Evolutionary conservation across 192 early-diverging fungal genomes (phyloP), one percentile per base, ranked within the genome.

Genomic region (Linnemannia exigua): DNA sequence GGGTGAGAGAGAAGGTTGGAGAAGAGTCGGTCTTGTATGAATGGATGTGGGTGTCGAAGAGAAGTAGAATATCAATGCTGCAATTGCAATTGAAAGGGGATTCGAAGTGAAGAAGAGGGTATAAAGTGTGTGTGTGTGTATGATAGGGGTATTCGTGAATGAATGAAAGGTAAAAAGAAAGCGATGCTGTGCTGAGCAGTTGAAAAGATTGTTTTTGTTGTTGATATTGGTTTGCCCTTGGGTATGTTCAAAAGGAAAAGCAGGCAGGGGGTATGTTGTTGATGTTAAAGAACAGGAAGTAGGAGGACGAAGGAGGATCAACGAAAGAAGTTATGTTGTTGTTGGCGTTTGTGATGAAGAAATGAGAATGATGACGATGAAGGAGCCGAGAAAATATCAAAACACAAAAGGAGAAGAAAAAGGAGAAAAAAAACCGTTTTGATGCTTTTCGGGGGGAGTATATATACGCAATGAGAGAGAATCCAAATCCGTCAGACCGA

Each of bases 381-480:
- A 47, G 52, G 67, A 74, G 14, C 38, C 28, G n/a, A 31, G 28
- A 50, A 25, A 44, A 15, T 28, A 20, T 12, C 52, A 67, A 68
- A 51, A 68, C 50, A 36, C 66, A 47, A 70, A 78, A 78, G 35
- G 52, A 50, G 31, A 68, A 25, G 31, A 41, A 14, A 3, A 54
- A n/a, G 46, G 17, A 50, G 51, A 47, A 70, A 74, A 80, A 80
- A 80, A 66, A 73, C 36, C 69, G 78, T 71, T 71, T 66, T 73
- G 44, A 35, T 58, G 52, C 16, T 16, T 79, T 73, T 71, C 71
- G 25, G 31, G 41, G 35, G n/a, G 44, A 41, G 72, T 79, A 73
- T 79, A 79, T 79, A 79, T 35, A 48, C 72, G 19, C 71, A 50
- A 74, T 15, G 15, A 51, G 4, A 9, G 19, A 3, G 35, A 50